Conservation (phyloP, 148 eudicot species). For the Pouteria glomerata region DNA sequence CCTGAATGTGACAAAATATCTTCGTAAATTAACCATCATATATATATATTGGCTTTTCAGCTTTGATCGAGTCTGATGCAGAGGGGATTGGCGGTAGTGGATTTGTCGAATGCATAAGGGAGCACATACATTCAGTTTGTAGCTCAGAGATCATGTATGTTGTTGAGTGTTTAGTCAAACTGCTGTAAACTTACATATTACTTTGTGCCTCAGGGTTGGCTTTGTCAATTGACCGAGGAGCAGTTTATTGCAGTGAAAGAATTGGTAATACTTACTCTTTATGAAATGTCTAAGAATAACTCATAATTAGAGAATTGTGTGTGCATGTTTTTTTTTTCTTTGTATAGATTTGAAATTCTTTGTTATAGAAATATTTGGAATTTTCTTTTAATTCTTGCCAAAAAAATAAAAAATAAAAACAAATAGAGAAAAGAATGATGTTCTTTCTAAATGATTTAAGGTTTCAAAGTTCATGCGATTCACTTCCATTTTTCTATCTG, state of each 20-base stretch:
- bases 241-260: constrained; percentile 99
- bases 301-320: neutral
- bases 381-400: neutral
- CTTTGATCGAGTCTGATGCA: constrained; percentile 97
- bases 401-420: too few relatives aligned
- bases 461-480: neutral
- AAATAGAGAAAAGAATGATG: neutral
- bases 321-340: neutral
- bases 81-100: constrained; percentile 99
- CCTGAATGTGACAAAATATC: constrained; percentile 1
- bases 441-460: neutral
- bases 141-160: neutral
- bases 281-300: neutral
- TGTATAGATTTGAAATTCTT: neutral
- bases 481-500: neutral
- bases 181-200: neutral
- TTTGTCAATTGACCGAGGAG: constrained; percentile 84
- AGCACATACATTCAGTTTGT: constrained; percentile 93
- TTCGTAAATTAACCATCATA: neutral
- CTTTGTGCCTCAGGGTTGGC: constrained; percentile 66
- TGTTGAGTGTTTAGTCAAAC: neutral
- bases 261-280: constrained; percentile 45
- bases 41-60: constrained; percentile 44
- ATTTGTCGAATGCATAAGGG: constrained; percentile 97
- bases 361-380: neutral